A percentile compares a stretch with the other conserved stretches of the same genome.
These are phyloP conservation scores for Pestalotiopsis sp. DNA, from an alignment of 2,329 filamentous ascomycete genomes.

Conservation along the genomic window DNA sequence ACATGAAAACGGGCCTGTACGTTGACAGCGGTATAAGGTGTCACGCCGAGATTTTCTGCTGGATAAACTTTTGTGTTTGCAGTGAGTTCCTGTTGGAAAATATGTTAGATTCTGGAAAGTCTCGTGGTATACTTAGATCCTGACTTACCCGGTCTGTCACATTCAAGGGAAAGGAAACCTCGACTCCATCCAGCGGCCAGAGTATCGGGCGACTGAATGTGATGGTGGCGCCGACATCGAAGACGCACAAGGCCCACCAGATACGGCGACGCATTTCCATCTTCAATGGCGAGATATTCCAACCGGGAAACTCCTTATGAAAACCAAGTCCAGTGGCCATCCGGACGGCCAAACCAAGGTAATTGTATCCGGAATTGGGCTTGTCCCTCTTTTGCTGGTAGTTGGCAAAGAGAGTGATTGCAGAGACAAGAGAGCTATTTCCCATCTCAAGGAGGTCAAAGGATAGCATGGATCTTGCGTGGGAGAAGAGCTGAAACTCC, in stretches of 20 bases:
- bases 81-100: constrained; percentile 27
- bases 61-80: constrained; percentile 36
- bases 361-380: constrained; percentile 54
- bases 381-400: constrained; percentile 49
- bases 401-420: constrained; percentile 32
- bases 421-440: constrained; percentile 33
- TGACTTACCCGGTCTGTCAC: constrained; percentile 24
- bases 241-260: constrained; percentile 40
- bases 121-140: neutral
- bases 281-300: constrained; percentile 27
- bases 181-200: constrained; percentile 26
- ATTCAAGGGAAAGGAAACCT: constrained; percentile 25
- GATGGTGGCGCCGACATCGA: constrained; percentile 47
- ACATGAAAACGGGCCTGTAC: constrained; percentile 48
- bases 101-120: neutral
- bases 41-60: constrained; percentile 38
- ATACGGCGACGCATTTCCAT: constrained; percentile 37
- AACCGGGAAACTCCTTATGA: constrained; percentile 43
- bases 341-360: constrained; percentile 48
- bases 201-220: constrained; percentile 34
- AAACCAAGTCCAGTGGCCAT: constrained; percentile 52
- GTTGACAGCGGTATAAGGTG: constrained; percentile 45
- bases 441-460: constrained; percentile 31
- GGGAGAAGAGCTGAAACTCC: constrained; percentile 15
- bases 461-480: constrained; percentile 15